These are phyloP conservation scores for Kregervanrija delftensis DNA, from an alignment of 805 yeast genomes.

Conservation along the genomic window DNA sequence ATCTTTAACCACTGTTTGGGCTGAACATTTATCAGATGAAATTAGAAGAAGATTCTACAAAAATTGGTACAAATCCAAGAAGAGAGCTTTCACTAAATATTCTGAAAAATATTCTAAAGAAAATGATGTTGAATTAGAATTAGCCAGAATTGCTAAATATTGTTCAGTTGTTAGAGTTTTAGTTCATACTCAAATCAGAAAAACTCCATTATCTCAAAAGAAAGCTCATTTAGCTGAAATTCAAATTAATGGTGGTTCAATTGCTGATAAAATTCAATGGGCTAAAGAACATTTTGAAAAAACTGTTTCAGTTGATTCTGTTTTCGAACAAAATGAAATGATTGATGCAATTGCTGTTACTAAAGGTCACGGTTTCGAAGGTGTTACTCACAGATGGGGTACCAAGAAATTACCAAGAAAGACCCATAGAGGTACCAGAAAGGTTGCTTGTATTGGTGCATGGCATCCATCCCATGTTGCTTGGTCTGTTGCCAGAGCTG, in stretches of 20 bases:
- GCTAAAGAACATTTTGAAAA: constrained; percentile 99
- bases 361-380: constrained; percentile 99
- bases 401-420: constrained; percentile 99
- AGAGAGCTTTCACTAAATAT: constrained; percentile 99
- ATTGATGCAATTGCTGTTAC: constrained; percentile 98
- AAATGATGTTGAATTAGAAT: constrained; percentile 85
- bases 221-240: constrained; percentile 99
- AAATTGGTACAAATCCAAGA: constrained; percentile 99
- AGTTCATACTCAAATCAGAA: constrained; percentile 99
- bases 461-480: constrained; percentile 99
- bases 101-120: constrained; percentile 96
- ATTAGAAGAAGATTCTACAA: constrained; percentile 99
- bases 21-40: constrained; percentile 99
- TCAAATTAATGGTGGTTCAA: constrained; percentile 99
- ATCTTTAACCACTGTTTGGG: constrained; percentile 99
- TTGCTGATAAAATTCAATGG: constrained; percentile 96
- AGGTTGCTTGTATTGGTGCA: constrained; percentile 99
- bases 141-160: constrained; percentile 98
- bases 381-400: constrained; percentile 99
- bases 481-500: constrained; percentile 99
- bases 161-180: constrained; percentile 97
- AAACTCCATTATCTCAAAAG: constrained; percentile 98
- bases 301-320: constrained; percentile 92
- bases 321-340: constrained; percentile 98
- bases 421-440: constrained; percentile 99